These are phyloP conservation scores for Moesziomyces sp. DNA, from an alignment of 1,284 basidiomycete species.

Conservation along the genomic window DNA sequence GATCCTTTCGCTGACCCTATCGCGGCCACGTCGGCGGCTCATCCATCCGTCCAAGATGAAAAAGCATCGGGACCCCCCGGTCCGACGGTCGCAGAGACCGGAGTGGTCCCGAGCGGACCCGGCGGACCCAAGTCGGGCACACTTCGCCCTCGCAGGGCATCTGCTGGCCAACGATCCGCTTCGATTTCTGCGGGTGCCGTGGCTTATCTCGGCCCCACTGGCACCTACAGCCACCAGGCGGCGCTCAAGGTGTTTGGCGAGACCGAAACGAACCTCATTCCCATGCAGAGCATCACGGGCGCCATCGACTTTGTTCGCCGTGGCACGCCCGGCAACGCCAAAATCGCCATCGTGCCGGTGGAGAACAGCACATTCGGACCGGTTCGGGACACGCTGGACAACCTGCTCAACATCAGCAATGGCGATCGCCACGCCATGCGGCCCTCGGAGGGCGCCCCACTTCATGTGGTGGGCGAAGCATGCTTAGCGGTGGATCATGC, in stretches of 20 bases:
- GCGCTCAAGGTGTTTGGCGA: slow-evolving; percentile 46
- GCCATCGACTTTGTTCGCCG: slow-evolving; percentile 52
- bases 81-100: slow-evolving; percentile 54
- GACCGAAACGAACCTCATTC: slow-evolving; percentile 37
- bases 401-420: slow-evolving; percentile 39
- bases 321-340: slow-evolving; percentile 44
- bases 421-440: slow-evolving; percentile 38
- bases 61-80: slow-evolving; percentile 27
- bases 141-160: slow-evolving; percentile 40
- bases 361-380: slow-evolving; percentile 52
- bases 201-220: slow-evolving; percentile 46
- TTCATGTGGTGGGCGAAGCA: slow-evolving; percentile 44
- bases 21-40: slow-evolving; percentile 2
- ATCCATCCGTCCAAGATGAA: slow-evolving; percentile 7
- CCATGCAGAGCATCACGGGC: slow-evolving; percentile 47
- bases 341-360: slow-evolving; percentile 45
- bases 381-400: slow-evolving; percentile 42
- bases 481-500: slow-evolving; percentile 43
- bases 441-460: slow-evolving; percentile 22
- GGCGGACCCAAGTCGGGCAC: slow-evolving; percentile 55
- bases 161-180: slow-evolving; percentile 36
- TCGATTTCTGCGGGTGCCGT: slow-evolving; percentile 47
- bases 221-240: slow-evolving; percentile 49
- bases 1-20: slow-evolving; percentile 35
- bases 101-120: slow-evolving; percentile 41